A percentile compares a stretch with the other conserved stretches of the same genome.
phyloP scores from a whole-genome alignment of 257 asterid species.

The Ballota nigra region DNA sequence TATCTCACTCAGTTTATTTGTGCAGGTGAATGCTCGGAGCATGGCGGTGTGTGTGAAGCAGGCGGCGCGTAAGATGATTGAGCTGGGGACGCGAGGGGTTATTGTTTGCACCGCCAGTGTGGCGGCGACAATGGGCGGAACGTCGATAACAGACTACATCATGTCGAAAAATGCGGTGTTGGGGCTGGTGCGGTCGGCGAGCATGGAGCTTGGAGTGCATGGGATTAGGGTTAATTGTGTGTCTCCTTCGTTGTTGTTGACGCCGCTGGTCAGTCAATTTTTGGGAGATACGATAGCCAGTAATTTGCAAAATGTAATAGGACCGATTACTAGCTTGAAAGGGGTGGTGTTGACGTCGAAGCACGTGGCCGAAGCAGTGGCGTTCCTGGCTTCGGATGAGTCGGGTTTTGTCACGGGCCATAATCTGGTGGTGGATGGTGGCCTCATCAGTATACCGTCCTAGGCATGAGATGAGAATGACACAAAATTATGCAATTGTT shows the following conservation, averaged over 20 bases:
- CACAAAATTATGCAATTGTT: too few relatives aligned
- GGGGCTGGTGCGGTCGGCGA: constrained; percentile 43
- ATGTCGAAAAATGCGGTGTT: constrained; percentile 34
- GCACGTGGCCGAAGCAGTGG: constrained; percentile 33
- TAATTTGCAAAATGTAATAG: neutral
- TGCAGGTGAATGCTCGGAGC: neutral
- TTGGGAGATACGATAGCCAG: neutral
- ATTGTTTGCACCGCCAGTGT: constrained; percentile 42
- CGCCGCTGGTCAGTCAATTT: constrained; percentile 17
- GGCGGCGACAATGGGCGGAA: constrained; percentile 13
- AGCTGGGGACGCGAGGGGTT: constrained; percentile 15
- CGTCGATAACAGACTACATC: constrained; percentile 19
- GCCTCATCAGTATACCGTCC: neutral
- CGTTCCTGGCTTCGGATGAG: constrained; percentile 36
- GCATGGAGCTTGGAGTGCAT: constrained; percentile 8
- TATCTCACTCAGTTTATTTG: too few relatives aligned
- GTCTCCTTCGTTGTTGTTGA: constrained; percentile 3
- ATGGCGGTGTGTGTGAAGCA: neutral
- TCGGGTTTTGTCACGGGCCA: constrained; percentile 35
- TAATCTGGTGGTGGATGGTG: constrained; percentile 39
- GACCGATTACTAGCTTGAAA: constrained; percentile 26
- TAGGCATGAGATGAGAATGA: too few relatives aligned
- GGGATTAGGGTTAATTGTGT: constrained; percentile 15
- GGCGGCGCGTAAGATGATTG: constrained; percentile 29
- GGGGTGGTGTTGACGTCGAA: constrained; percentile 1